phyloP scores from a whole-genome alignment of 129 eudicot species.

The Artemisia tridentata region DNA sequence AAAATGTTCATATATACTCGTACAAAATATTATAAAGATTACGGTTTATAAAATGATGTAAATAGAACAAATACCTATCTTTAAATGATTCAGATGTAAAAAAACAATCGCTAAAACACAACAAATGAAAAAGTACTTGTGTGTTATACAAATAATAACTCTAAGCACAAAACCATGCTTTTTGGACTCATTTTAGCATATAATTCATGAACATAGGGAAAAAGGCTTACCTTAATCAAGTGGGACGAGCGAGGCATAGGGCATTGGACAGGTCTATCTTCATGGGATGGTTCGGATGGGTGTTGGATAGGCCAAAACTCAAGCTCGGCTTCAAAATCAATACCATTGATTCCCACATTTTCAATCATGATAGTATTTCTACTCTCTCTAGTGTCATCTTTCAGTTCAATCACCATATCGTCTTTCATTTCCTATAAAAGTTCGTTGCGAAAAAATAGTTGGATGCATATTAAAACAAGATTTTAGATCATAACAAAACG shows the following conservation, averaged over 20 bases:
- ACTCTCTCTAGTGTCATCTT: conserved; percentile 26
- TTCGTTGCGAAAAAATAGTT: neutral
- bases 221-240: conserved; percentile 32
- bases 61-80: no score
- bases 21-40: no score
- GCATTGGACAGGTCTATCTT: conserved; percentile 58
- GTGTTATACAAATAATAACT: neutral
- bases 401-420: conserved; percentile 22
- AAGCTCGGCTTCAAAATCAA: conserved; percentile 30
- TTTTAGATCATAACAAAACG: no score
- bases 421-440: conserved; percentile 37
- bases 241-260: conserved; percentile 48
- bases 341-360: conserved; percentile 12
- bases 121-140: no score
- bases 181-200: neutral
- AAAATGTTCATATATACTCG: no score
- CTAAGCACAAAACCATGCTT: neutral
- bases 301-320: conserved; percentile 65
- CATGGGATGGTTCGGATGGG: conserved; percentile 54
- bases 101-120: no score
- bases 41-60: no score
- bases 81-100: neutral
- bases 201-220: neutral
- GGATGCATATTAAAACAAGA: neutral
- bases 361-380: conserved; percentile 15